Evolutionary conservation across 2,329 filamentous ascomycete genomes (phyloP).

Genomic region (Trichoderma sp.): DNA sequence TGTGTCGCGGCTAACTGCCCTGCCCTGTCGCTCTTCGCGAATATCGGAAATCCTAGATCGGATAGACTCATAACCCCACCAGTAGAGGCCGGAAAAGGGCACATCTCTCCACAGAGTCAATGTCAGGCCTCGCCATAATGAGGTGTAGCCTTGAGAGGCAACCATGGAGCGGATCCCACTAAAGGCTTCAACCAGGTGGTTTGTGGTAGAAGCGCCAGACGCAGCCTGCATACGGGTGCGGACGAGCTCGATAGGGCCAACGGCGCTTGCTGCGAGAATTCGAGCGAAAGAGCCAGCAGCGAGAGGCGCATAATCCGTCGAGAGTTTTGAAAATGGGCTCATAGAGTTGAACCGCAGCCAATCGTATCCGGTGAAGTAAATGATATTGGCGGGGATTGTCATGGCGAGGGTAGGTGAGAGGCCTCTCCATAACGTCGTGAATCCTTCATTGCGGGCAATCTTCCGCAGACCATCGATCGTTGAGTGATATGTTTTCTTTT

Average conservation of each 20-base stretch:
- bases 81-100: conserved; percentile 95
- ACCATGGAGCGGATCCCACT: conserved; percentile 79
- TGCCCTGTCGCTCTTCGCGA: conserved; percentile 56
- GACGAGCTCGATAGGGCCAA: conserved; percentile 92
- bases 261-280: conserved; percentile 75
- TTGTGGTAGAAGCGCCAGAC: conserved; percentile 56
- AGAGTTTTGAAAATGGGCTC: conserved; percentile 68
- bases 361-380: conserved; percentile 98
- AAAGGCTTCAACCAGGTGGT: conserved; percentile 78
- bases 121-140: conserved; percentile 86
- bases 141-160: conserved; percentile 69
- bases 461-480: conserved; percentile 91
- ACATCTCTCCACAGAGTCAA: conserved; percentile 96
- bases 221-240: conserved; percentile 88
- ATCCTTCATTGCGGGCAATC: conserved; percentile 90
- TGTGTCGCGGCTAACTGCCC: conserved; percentile 37
- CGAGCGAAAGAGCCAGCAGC: conserved; percentile 78
- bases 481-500: conserved; percentile 81
- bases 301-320: conserved; percentile 75
- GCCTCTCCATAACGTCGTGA: conserved; percentile 85
- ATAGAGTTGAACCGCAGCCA: conserved; percentile 76
- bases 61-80: conserved; percentile 94
- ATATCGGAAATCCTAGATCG: conserved; percentile 70
- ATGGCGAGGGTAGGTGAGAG: conserved; percentile 92
- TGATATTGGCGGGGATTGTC: conserved; percentile 93